These are phyloP conservation scores for Neopestalotiopsis clavispora DNA, from an alignment of 2,329 filamentous ascomycete species.

Conservation along the genomic window DNA sequence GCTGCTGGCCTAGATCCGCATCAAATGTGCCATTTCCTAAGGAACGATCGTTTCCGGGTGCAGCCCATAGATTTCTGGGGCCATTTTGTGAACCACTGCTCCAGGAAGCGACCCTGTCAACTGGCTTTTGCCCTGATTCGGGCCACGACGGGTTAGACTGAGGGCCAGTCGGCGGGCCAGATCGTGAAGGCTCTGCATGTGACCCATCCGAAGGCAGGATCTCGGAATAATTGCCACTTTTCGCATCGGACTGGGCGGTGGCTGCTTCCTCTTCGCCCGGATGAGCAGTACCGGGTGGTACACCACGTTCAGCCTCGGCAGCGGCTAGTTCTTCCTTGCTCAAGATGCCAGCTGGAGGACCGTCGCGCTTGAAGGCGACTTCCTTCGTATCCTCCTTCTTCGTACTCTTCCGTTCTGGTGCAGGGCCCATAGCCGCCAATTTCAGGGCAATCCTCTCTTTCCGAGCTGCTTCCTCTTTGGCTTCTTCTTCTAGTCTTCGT, in stretches of 20 bases:
- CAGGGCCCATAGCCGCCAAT: slow-evolving; percentile 70
- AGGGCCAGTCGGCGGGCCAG: slow-evolving; percentile 22
- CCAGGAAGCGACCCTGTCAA: slow-evolving; percentile 59
- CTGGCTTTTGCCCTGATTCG: slow-evolving; percentile 30
- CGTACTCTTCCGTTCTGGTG: slow-evolving; percentile 62
- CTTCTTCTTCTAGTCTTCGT: slow-evolving; percentile 70
- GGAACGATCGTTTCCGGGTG: slow-evolving; percentile 71
- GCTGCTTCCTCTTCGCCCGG: slow-evolving; percentile 17
- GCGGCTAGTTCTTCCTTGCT: slow-evolving; percentile 21
- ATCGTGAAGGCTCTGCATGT: slow-evolving; percentile 17
- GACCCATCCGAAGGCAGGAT: neutral
- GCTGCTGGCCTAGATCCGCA: slow-evolving; percentile 59
- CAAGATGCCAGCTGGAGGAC: slow-evolving; percentile 28
- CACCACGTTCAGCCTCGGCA: neutral
- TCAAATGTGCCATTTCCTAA: slow-evolving; percentile 82
- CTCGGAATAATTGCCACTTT: slow-evolving; percentile 1
- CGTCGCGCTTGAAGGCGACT: slow-evolving; percentile 28
- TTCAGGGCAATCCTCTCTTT: slow-evolving; percentile 75
- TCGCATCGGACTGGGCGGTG: neutral
- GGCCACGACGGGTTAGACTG: slow-evolving; percentile 38
- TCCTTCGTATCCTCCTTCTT: slow-evolving; percentile 57
- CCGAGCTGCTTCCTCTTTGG: slow-evolving; percentile 72
- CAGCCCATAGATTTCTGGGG: slow-evolving; percentile 73
- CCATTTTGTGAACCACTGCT: slow-evolving; percentile 46
- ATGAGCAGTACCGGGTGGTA: neutral